Percentiles rank a stretch among this genome's conserved stretches.
phyloP scores from a whole-genome alignment of 371 early-diverging fungal genomes.

The Entomophthora muscae region DNA sequence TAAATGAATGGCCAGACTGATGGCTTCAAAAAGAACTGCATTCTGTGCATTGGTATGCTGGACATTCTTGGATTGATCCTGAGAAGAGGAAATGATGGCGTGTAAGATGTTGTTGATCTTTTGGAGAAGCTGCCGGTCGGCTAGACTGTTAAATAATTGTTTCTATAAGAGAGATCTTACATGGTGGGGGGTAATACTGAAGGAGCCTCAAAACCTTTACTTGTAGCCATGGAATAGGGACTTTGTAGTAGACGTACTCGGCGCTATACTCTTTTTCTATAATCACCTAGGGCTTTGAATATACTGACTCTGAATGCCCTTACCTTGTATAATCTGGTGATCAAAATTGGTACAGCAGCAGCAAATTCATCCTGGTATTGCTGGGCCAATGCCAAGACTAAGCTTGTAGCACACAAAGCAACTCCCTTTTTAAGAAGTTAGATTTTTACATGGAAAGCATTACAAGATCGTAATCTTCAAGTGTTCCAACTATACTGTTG shows the following conservation, averaged over 20 bases:
- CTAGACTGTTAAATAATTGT: slow-evolving; percentile 13
- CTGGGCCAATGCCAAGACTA: slow-evolving; percentile 77
- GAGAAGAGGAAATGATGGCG: slow-evolving; percentile 62
- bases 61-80: slow-evolving; percentile 82
- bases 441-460: slow-evolving; percentile 9
- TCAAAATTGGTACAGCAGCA: slow-evolving; percentile 52
- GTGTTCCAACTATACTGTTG: slow-evolving; percentile 45
- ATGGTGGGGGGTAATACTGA: slow-evolving; percentile 86
- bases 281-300: slow-evolving; percentile 37
- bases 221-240: slow-evolving; percentile 94
- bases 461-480: slow-evolving; percentile 81
- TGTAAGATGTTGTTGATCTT: slow-evolving; percentile 50
- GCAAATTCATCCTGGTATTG: slow-evolving; percentile 62
- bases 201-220: slow-evolving; percentile 82
- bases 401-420: slow-evolving; percentile 56
- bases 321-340: slow-evolving; percentile 63
- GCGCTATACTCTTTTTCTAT: slow-evolving; percentile 61
- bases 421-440: slow-evolving; percentile 67
- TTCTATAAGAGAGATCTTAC: slow-evolving; percentile 21
- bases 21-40: slow-evolving; percentile 89
- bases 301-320: slow-evolving; percentile 8
- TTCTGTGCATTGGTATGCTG: slow-evolving; percentile 94
- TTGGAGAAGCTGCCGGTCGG: slow-evolving; percentile 33
- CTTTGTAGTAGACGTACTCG: slow-evolving; percentile 91
- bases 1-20: slow-evolving; percentile 82